Percentiles rank a stretch among this genome's conserved stretches.
Evolutionary conservation across 345 rosid genomes (phyloP).

Genomic region (Corchorus capsularis): DNA sequence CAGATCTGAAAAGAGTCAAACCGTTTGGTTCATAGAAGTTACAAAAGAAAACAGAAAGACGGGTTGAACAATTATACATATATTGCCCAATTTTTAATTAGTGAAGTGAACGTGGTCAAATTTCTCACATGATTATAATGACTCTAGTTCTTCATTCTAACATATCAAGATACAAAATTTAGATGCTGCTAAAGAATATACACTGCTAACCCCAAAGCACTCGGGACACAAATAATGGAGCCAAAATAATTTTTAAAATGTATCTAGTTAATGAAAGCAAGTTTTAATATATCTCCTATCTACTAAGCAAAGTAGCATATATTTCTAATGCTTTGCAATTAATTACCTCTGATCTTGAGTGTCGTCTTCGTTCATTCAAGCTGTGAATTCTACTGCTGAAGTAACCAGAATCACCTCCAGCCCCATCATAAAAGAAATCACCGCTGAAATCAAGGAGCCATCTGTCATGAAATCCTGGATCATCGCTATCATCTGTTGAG

Average conservation of each 20-base stretch:
- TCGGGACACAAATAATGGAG: neutral
- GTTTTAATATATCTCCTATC: neutral
- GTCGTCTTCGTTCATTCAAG: slow-evolving; percentile 48
- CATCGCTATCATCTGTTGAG: slow-evolving; percentile 45
- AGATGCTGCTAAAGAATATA: neutral
- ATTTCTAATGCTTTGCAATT: neutral
- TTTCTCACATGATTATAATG: slow-evolving; percentile 4
- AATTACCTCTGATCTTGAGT: slow-evolving; percentile 63
- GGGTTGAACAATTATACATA: neutral
- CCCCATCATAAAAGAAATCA: slow-evolving; percentile 43
- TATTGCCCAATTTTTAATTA: neutral
- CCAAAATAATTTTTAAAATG: neutral
- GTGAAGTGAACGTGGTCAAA: neutral
- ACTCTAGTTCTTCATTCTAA: neutral
- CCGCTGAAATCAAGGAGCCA: slow-evolving; percentile 58
- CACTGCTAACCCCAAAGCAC: neutral
- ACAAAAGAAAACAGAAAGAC: neutral
- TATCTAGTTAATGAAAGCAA: slow-evolving; percentile 1
- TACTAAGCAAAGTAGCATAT: neutral
- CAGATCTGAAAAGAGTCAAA: slow-evolving; percentile 45
- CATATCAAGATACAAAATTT: neutral
- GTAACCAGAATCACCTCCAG: slow-evolving; percentile 46
- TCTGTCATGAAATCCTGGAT: slow-evolving; percentile 46
- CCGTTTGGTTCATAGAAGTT: slow-evolving; percentile 7
- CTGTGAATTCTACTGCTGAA: slow-evolving; percentile 51